phyloP scores from a whole-genome alignment of 441 rosid genomes.

The Populus tomentosa region DNA sequence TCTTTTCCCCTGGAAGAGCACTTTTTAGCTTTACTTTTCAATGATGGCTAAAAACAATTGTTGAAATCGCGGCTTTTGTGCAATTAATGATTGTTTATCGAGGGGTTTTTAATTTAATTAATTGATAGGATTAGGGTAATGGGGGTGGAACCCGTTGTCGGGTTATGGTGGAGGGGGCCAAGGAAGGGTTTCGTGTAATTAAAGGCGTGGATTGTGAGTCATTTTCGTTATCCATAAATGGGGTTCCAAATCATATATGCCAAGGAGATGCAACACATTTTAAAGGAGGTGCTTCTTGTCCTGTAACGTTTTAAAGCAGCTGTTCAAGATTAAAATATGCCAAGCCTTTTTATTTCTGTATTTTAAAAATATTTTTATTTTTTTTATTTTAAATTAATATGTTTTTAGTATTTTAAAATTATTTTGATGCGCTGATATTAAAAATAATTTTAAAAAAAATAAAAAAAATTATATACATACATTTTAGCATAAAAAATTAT shows the following conservation, averaged over 20 bases:
- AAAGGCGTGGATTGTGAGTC: conserved; percentile 23
- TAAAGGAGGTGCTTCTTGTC: neutral
- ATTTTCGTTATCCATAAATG: conserved; percentile 30
- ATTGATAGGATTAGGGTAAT: neutral
- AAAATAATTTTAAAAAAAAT: too few species aligned
- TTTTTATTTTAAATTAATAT: too few species aligned
- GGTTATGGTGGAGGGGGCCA: neutral
- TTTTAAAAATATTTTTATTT: too few species aligned
- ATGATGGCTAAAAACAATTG: neutral
- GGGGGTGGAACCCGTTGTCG: neutral
- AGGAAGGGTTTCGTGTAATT: neutral
- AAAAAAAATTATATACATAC: too few species aligned
- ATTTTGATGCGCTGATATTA: too few species aligned
- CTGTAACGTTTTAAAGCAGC: neutral
- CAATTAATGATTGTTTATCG: neutral
- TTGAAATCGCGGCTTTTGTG: neutral
- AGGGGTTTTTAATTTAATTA: too few species aligned
- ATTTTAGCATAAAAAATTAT: too few species aligned
- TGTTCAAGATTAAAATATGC: neutral
- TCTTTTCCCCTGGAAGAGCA: neutral
- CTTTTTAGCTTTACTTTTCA: neutral
- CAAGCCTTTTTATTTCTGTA: too few species aligned
- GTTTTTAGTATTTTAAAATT: too few species aligned
- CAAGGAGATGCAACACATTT: neutral
- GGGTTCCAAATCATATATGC: neutral